Base-by-base conservation (phyloP, 2,329 filamentous ascomycete species). In the Fusarium robinianum region DNA sequence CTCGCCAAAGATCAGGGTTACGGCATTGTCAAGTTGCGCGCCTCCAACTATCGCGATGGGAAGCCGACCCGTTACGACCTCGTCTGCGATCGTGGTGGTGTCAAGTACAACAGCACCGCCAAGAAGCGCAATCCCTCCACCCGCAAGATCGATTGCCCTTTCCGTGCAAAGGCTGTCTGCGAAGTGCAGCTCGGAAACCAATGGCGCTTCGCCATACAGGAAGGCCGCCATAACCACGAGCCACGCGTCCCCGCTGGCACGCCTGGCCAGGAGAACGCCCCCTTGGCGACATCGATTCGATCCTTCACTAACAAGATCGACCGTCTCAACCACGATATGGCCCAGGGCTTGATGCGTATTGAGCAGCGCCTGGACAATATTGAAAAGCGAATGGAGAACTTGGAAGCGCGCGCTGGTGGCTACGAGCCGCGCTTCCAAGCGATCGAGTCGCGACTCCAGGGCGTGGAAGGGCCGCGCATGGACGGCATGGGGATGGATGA, bases 81-180 rank as follows among this genome's bases (percentile, higher is more conserved):
- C 8, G 80, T 83, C 22, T 83, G 80, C 65, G 80, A 83, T 53
- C 78, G 80, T 26, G 80, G 80, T 40, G 80, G 80, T 48, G 80
- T 83, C 61, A 83, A 83, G 66, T 83, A 83, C 67, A 81, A 72
- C 68, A 83, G 79, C 65, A 83, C 80, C 2, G 80, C 80, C 6
- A 83, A 83, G 72, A 83, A 83, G 69, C 76, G 80, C 43, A 83
- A 81, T 55, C 80, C 80, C 2, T 81, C 78, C 40, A 83, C 80
- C 29, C 78, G 80, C 61, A 83, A 83, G 66, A 78, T 83, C 41
- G 80, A 83, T 62, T 83, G 80, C 43, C 80, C 80, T 8, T 83
- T 80, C 69, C 77, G 79, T 38, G 80, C 80, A 41, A 83, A 83
- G 67, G 80, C 80, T 16, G 80, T 83, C 15, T 83, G 80, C 51